Conservation (phyloP, 2,329 filamentous ascomycete species). For the Alternaria sp. region DNA sequence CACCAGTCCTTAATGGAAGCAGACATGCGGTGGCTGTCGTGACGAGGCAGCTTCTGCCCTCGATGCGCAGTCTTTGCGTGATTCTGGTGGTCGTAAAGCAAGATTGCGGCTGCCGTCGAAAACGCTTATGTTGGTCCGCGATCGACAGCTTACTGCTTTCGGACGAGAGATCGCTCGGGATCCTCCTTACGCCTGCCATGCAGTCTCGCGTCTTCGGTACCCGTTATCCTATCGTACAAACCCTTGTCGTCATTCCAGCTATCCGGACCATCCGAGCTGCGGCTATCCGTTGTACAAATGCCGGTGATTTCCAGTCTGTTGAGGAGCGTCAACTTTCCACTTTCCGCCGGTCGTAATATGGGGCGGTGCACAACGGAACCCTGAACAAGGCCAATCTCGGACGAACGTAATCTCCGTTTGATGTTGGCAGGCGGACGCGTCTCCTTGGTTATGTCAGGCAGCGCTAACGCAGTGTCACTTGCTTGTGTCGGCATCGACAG, state of each 20-base stretch:
- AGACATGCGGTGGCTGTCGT: not conserved
- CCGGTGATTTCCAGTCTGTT: not conserved
- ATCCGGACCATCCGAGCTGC: not conserved
- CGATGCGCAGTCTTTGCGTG: not conserved
- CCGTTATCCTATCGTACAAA: not conserved
- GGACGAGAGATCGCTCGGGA: conserved; percentile 9
- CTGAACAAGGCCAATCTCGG: not conserved
- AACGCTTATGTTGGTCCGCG: not conserved
- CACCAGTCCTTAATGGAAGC: not conserved
- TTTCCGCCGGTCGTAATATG: not conserved
- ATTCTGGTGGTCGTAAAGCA: not conserved
- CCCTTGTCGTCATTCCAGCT: not conserved
- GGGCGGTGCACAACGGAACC: not conserved
- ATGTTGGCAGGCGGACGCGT: not conserved
- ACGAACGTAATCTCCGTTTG: not conserved
- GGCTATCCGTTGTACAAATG: not conserved
- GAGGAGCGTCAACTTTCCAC: not conserved
- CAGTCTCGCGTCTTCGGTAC: not conserved
- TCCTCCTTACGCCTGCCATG: not conserved
- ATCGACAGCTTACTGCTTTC: conserved; percentile 7
- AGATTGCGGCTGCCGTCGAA: not conserved
- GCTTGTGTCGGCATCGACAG: not conserved
- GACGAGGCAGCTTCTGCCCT: not conserved
- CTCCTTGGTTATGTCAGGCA: not conserved
- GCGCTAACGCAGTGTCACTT: not conserved